Evolutionary conservation across 768 basidiomycete species (phyloP).

Genomic region (Udeniomyces megalosporus): DNA sequence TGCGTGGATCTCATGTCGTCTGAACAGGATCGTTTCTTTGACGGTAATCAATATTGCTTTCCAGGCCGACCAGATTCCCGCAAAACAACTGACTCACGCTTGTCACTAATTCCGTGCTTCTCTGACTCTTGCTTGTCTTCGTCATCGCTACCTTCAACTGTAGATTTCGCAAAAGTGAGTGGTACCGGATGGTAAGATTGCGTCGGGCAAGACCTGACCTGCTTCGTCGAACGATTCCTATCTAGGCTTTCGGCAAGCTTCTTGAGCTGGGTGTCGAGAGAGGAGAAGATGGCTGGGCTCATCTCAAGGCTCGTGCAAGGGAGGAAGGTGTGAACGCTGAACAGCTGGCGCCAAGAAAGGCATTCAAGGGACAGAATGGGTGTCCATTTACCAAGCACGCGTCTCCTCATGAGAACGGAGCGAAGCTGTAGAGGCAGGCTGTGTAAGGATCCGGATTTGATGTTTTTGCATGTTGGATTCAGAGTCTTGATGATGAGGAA

Average conservation of each 20-base stretch:
- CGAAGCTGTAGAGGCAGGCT: background rate
- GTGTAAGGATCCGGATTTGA: no score
- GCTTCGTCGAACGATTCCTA: background rate
- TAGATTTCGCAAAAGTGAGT: slow-evolving; percentile 11
- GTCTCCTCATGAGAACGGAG: slow-evolving; percentile 9
- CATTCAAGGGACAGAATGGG: slow-evolving; percentile 19
- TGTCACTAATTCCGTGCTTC: no score
- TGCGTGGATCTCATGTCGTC: no score
- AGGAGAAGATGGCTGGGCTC: slow-evolving; percentile 28
- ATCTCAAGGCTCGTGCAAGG: slow-evolving; percentile 26
- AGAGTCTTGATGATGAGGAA: no score
- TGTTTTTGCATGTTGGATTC: no score
- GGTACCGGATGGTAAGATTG: no score
- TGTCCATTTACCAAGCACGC: slow-evolving; percentile 24
- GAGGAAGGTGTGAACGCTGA: slow-evolving; percentile 27
- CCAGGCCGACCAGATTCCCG: no score
- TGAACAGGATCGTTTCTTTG: slow-evolving; percentile 1
- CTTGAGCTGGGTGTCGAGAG: slow-evolving; percentile 29
- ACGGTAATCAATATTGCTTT: background rate
- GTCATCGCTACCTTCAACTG: background rate
- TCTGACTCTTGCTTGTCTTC: background rate
- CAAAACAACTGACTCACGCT: no score
- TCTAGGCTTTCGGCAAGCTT: slow-evolving; percentile 10
- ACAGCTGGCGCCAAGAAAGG: slow-evolving; percentile 17
- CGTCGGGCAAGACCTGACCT: background rate